Conservation (phyloP, 73 alveolate genomes). For the Stentor roeselii region DNA sequence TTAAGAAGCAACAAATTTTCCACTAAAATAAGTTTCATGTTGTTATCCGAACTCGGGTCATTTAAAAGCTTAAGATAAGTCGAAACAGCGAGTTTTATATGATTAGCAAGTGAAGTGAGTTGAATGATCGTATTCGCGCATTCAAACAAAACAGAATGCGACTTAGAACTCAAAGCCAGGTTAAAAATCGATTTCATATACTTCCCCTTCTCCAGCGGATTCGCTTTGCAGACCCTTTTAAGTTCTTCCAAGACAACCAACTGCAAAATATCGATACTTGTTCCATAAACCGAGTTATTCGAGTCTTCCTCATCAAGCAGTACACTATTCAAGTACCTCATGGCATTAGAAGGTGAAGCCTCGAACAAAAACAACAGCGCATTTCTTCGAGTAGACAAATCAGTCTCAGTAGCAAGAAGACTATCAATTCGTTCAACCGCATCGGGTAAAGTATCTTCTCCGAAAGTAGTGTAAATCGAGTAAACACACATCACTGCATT, state of each 20-base stretch:
- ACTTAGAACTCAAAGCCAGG: constrained; percentile 59
- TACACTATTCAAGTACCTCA: constrained; percentile 50
- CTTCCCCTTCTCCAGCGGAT: constrained; percentile 69
- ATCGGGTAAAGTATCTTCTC: constrained; percentile 89
- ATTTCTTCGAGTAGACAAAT: constrained; percentile 92
- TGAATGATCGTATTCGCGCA: constrained; percentile 75
- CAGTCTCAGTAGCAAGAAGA: constrained; percentile 86
- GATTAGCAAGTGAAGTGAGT: constrained; percentile 69
- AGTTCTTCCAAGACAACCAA: constrained; percentile 69
- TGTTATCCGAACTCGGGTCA: constrained; percentile 72
- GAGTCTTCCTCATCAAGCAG: constrained; percentile 42
- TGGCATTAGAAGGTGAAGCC: constrained; percentile 68
- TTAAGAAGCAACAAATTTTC: constrained; percentile 48
- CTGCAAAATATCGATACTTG: constrained; percentile 77
- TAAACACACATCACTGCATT: constrained; percentile 92
- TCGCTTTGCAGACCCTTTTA: constrained; percentile 71
- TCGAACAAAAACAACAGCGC: constrained; percentile 87
- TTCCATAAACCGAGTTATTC: constrained; percentile 17
- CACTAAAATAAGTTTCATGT: constrained; percentile 72
- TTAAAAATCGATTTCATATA: constrained; percentile 66
- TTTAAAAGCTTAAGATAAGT: constrained; percentile 61
- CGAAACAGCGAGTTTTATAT: constrained; percentile 69
- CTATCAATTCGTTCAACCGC: constrained; percentile 81
- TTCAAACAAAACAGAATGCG: constrained; percentile 77
- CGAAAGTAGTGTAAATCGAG: constrained; percentile 78